These are phyloP conservation scores for Diaporthe destruens DNA, from an alignment of 2,329 filamentous ascomycete species.

Conservation along the genomic window DNA sequence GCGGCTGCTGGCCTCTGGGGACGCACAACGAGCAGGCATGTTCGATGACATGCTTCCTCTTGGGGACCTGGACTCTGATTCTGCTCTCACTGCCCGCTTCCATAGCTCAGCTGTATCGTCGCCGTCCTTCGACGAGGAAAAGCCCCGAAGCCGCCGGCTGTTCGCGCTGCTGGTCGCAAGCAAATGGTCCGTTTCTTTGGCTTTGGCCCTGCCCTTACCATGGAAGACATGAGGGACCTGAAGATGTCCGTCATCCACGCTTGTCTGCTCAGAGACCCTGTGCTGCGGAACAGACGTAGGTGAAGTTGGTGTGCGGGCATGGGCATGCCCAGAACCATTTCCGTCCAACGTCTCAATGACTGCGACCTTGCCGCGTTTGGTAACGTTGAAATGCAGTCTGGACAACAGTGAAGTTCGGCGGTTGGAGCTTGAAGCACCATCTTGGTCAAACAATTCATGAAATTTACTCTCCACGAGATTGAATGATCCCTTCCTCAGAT, in stretches of 20 bases:
- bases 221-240: conserved; percentile 14
- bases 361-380: conserved; percentile 46
- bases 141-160: conserved; percentile 32
- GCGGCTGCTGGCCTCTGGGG: neutral
- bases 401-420: conserved; percentile 50
- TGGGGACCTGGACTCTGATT: conserved; percentile 36
- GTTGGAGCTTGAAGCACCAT: neutral
- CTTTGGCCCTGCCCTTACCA: neutral
- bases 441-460: conserved; percentile 54
- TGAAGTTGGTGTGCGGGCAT: conserved; percentile 1
- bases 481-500: conserved; percentile 49
- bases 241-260: conserved; percentile 15
- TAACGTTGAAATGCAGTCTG: conserved; percentile 53
- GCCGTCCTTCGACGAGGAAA: conserved; percentile 39
- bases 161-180: neutral
- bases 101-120: conserved; percentile 40
- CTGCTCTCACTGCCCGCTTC: conserved; percentile 42
- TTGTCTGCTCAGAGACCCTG: neutral
- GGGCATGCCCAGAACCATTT: conserved; percentile 1
- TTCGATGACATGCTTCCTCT: conserved; percentile 36
- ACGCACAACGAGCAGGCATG: neutral
- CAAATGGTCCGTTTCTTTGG: neutral
- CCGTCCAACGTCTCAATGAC: conserved; percentile 43
- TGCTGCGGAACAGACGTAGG: conserved; percentile 2
- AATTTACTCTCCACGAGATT: conserved; percentile 55